Evolutionary conservation across 208 protist species (phyloP).

Genomic region (Plasmodiophora brassicae): DNA sequence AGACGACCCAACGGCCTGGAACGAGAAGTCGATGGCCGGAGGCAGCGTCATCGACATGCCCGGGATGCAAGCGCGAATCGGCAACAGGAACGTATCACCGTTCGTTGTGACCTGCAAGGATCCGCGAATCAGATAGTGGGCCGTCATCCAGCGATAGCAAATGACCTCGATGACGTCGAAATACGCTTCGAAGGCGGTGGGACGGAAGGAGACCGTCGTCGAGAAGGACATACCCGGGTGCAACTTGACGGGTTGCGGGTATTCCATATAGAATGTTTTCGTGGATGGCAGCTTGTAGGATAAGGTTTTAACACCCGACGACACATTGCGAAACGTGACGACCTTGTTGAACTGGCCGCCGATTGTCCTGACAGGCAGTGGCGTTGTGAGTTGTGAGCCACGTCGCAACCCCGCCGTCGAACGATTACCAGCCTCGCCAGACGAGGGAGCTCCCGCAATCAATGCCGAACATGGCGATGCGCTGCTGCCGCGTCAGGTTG

Average conservation of each 20-base stretch:
- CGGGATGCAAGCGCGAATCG: not conserved
- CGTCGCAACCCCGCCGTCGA: not conserved
- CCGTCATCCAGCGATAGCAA: too few species aligned
- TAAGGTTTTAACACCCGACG: not conserved
- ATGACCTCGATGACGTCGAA: not conserved
- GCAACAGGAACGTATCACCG: not conserved
- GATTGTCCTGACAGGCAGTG: not conserved
- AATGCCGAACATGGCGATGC: not conserved
- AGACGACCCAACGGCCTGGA: not conserved
- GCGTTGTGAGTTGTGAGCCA: not conserved
- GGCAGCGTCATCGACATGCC: not conserved
- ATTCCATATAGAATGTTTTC: conserved; percentile 23
- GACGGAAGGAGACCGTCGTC: not conserved
- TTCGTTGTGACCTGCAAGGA: not conserved
- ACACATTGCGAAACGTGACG: not conserved
- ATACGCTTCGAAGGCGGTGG: not conserved
- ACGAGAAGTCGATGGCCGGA: not conserved
- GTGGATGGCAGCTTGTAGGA: not conserved
- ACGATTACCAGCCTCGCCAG: not conserved
- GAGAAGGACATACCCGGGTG: not conserved
- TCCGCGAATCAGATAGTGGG: too few species aligned
- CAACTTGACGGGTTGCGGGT: not conserved
- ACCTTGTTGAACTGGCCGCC: not conserved
- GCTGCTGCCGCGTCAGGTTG: not conserved
- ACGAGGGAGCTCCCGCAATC: not conserved